These are phyloP conservation scores for Zygnema cylindricum DNA, from an alignment of 139 green algal genomes.

Conservation along the genomic window DNA sequence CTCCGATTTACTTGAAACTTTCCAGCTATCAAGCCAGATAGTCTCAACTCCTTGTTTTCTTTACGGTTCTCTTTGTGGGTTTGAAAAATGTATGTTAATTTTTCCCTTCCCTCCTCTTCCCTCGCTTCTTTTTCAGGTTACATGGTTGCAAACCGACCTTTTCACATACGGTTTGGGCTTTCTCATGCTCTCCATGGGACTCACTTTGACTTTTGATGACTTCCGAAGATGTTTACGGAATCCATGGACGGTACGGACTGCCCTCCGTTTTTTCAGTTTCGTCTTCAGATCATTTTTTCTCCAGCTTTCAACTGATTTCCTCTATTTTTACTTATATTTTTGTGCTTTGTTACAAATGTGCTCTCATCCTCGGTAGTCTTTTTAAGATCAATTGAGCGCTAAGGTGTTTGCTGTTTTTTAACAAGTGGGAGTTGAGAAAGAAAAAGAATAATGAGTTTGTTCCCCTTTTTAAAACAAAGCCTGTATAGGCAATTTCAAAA, in stretches of 20 bases:
- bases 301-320: too few relatives aligned
- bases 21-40: background rate
- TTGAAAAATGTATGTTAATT: constrained; percentile 1
- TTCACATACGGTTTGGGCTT: constrained; percentile 78
- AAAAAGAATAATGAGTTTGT: too few relatives aligned
- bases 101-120: too few relatives aligned
- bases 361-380: background rate
- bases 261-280: constrained; percentile 55
- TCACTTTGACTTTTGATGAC: constrained; percentile 83
- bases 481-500: too few relatives aligned
- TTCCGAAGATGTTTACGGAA: constrained; percentile 72
- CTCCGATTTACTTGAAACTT: background rate
- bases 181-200: constrained; percentile 87
- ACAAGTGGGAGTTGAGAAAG: too few relatives aligned
- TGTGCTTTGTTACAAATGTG: background rate
- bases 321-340: constrained; percentile 65
- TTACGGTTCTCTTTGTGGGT: background rate
- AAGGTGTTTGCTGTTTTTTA: too few relatives aligned
- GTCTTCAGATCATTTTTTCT: background rate
- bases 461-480: too few relatives aligned
- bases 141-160: constrained; percentile 74
- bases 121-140: constrained; percentile 49
- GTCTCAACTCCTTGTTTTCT: background rate
- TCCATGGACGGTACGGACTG: constrained; percentile 75
- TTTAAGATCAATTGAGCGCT: too few relatives aligned